These are phyloP conservation scores for Colletotrichum plurivorum DNA, from an alignment of 2,329 filamentous ascomycete species.

Conservation along the genomic window DNA sequence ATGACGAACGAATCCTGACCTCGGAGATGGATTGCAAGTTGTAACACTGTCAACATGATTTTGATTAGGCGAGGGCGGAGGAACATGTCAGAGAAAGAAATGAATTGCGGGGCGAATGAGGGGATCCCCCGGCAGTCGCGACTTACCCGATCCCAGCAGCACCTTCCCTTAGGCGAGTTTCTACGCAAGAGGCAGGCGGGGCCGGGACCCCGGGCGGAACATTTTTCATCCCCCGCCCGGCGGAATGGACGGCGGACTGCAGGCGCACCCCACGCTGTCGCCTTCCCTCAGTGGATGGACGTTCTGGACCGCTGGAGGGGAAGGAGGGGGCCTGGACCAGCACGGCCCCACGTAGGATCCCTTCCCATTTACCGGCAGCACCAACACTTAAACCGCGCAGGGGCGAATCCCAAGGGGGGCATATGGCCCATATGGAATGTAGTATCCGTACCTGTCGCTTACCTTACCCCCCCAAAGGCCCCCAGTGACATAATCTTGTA, in stretches of 20 bases:
- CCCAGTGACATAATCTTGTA: conserved; percentile 19
- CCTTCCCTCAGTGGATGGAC: too few relatives aligned
- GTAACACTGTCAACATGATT: conserved; percentile 5
- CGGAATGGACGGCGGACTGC: neutral
- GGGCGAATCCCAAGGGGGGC: neutral
- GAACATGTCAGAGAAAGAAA: conserved; percentile 1
- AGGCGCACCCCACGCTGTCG: too few relatives aligned
- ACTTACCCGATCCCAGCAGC: neutral
- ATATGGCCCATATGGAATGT: too few relatives aligned
- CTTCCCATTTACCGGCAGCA: conserved; percentile 29
- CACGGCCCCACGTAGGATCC: conserved; percentile 30
- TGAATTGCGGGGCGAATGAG: neutral
- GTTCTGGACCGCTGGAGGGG: neutral
- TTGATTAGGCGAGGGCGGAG: conserved; percentile 8
- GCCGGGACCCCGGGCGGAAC: neutral
- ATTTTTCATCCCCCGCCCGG: neutral
- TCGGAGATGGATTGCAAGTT: conserved; percentile 11
- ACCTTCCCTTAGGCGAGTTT: neutral
- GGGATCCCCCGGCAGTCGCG: neutral
- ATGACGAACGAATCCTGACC: conserved; percentile 18
- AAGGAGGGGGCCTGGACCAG: conserved; percentile 21
- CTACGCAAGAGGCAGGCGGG: neutral
- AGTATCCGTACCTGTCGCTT: too few relatives aligned
- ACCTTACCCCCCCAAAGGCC: too few relatives aligned
- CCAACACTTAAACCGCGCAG: conserved; percentile 20